Evolutionary conservation across 148 eudicot species (phyloP), one percentile per base, ranked within the genome.

Genomic region (Amaranthus palmeri): DNA sequence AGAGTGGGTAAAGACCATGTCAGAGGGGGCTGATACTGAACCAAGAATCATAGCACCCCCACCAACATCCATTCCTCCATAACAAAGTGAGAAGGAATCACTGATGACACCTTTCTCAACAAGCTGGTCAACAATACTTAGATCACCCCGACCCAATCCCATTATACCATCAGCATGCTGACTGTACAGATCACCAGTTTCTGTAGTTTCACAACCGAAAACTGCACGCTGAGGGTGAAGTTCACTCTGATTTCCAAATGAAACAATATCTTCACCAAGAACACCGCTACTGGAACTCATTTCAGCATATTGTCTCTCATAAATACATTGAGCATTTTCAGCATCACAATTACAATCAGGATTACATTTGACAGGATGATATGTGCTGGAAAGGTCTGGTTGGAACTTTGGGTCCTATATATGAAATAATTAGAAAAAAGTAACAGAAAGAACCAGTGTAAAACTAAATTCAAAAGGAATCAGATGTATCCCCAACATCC

Each of bases 31-130:
- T 50, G 90, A 79, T 69, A 91, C 82, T 75, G 85, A 85, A 68
- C 98, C 98, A 77, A 95, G 98, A 84, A 95, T 87, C 98, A 95
- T 95, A 69, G 98, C 89, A 78, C 98, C 98, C 65, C 97, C 98
- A 65, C 96, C 92, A 62, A 87, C 80, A 79, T 89, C 87, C 96
- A 95, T 91, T 54, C 98, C 97, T 65, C 98, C 98, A 70, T 95
- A 95, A 71, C 98, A 95, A 70, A 95, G 75, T 47, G 98, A 95
- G 79, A 95, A 95, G 18, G 96, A 89, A 84, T 91, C 84, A 77
- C 79, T 85, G 50, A 95, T 88, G 60, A 88, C 96, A 74, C 85
- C 85, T 72, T 75, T 88, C 2, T 88, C 85, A 86, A 89, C 93
- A 74, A 95, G 97, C 65, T 95, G 98, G 80, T 95, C 98, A 69